A percentile compares a stretch with the other conserved stretches of the same genome.
These are phyloP conservation scores for Cryptococcus deneoformans DNA, from an alignment of 1,284 basidiomycete species.

Conservation along the genomic window DNA sequence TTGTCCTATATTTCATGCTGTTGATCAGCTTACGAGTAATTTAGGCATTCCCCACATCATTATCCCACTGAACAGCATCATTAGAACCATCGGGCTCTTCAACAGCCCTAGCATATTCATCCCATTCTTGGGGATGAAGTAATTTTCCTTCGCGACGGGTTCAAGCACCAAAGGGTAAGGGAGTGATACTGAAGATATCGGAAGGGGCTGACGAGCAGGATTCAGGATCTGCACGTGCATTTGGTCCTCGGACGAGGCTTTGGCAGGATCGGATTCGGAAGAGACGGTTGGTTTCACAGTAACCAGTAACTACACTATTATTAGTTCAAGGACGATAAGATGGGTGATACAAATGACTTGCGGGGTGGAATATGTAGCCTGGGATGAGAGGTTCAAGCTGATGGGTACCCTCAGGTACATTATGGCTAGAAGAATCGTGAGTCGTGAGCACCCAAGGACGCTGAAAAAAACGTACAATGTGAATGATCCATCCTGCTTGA, in stretches of 20 bases:
- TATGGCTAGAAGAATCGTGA: conserved; percentile 1
- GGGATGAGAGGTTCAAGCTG: conserved; percentile 33
- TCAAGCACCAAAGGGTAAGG: conserved; percentile 63
- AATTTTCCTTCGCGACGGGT: conserved; percentile 63
- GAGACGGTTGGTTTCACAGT: conserved; percentile 14
- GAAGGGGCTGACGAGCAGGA: conserved; percentile 63
- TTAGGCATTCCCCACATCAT: conserved; percentile 78
- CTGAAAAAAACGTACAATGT: conserved; percentile 24
- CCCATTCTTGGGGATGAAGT: conserved; percentile 60
- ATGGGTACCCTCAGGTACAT: conserved; percentile 33
- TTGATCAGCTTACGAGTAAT: conserved; percentile 61
- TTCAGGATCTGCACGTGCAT: conserved; percentile 60
- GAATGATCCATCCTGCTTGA: conserved; percentile 38
- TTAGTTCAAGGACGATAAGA: conserved; percentile 1
- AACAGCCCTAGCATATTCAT: conserved; percentile 77
- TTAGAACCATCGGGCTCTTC: conserved; percentile 81
- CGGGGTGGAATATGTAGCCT: conserved; percentile 29
- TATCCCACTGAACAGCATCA: conserved; percentile 67
- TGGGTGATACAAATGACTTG: conserved; percentile 11
- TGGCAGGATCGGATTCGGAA: not conserved
- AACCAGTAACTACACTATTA: conserved; percentile 24
- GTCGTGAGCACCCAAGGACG: not conserved
- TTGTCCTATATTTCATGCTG: not conserved
- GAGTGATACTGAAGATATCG: conserved; percentile 60
- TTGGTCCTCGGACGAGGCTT: conserved; percentile 1